Conservation (phyloP, 129 eudicot species). For the Oenanthe sinensis region DNA sequence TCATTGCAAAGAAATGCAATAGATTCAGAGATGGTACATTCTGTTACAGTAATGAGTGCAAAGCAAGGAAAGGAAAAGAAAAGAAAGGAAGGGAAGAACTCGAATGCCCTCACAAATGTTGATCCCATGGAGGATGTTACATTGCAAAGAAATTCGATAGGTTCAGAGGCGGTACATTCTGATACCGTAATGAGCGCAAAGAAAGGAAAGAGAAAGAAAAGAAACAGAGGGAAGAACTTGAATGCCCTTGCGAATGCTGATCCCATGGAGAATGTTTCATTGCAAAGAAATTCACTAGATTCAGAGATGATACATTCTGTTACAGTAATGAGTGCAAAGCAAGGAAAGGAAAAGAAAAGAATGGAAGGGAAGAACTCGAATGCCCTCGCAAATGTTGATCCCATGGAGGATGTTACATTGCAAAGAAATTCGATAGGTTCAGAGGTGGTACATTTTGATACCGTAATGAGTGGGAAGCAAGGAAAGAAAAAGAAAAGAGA, state of each 20-base stretch:
- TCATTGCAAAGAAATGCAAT: background rate
- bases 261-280: background rate
- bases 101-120: background rate
- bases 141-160: background rate
- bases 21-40: background rate
- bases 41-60: background rate
- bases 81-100: background rate
- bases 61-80: background rate
- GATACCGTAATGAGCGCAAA: background rate
- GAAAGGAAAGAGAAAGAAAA: slow-evolving; percentile 6
- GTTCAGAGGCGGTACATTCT: background rate
- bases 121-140: background rate
- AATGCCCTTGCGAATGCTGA: background rate
- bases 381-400: background rate
- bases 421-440: background rate
- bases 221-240: background rate
- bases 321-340: background rate
- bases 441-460: background rate
- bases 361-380: too few species aligned
- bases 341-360: background rate
- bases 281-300: background rate
- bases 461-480: background rate
- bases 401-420: background rate
- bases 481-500: slow-evolving; percentile 8
- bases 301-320: background rate